Percentiles rank a stretch among this genome's conserved stretches.
These are phyloP conservation scores for Vigna angularis DNA, from an alignment of 306 rosid species.

Conservation along the genomic window DNA sequence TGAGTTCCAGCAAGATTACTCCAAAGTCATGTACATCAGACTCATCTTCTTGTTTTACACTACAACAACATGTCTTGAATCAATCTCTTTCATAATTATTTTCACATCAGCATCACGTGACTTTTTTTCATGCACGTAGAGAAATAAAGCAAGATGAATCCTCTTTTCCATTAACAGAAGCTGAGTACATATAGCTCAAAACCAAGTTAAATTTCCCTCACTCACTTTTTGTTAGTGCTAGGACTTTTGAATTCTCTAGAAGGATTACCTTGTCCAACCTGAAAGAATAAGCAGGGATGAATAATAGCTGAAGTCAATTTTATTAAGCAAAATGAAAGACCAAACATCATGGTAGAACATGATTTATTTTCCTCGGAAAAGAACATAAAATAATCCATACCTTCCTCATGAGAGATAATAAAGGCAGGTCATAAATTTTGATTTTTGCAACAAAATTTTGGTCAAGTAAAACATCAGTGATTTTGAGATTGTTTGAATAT, in stretches of 20 bases:
- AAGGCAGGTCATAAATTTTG: constrained; percentile 72
- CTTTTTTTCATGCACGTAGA: background rate
- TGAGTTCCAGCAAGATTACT: constrained; percentile 78
- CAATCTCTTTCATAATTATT: background rate
- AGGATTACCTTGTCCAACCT: constrained; percentile 62
- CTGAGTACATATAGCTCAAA: constrained; percentile 23
- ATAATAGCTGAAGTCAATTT: constrained; percentile 35
- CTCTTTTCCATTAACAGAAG: background rate
- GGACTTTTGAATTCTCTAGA: constrained; percentile 54
- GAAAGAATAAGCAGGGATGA: constrained; percentile 44
- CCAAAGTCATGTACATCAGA: constrained; percentile 80
- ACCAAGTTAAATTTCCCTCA: constrained; percentile 38
- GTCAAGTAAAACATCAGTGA: constrained; percentile 74
- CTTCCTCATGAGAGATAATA: constrained; percentile 62
- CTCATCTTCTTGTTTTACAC: constrained; percentile 60
- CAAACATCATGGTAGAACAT: constrained; percentile 9
- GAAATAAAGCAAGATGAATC: background rate
- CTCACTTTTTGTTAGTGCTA: constrained; percentile 57
- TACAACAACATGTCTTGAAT: constrained; percentile 37
- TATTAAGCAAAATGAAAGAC: constrained; percentile 9
- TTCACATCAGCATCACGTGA: background rate
- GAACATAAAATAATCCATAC: constrained; percentile 50
- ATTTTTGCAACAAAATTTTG: constrained; percentile 82
- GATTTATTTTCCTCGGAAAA: background rate
- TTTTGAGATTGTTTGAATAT: constrained; percentile 69